phyloP scores from a whole-genome alignment of 306 rosid genomes.

The Cucurbita moschata region DNA sequence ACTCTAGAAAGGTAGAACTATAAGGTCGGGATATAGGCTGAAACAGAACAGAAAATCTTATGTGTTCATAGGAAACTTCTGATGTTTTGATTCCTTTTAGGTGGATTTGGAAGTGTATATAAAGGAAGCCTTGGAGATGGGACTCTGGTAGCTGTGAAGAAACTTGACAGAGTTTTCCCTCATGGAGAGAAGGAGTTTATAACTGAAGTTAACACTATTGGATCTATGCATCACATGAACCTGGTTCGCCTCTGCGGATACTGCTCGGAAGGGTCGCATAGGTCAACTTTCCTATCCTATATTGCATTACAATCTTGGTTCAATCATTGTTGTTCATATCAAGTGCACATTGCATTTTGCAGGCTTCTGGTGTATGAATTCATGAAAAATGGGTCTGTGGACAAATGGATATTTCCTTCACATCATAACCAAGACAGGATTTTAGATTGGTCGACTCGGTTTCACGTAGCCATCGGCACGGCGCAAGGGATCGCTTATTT shows the following conservation, averaged over 20 bases:
- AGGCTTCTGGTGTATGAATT: conserved; percentile 88
- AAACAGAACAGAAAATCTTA: neutral
- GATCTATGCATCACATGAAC: conserved; percentile 97
- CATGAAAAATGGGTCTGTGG: conserved; percentile 88
- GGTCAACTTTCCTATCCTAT: conserved; percentile 19
- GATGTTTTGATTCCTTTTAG: conserved; percentile 28
- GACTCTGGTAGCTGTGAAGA: conserved; percentile 72
- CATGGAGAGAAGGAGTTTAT: conserved; percentile 92
- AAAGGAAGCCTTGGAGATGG: conserved; percentile 91
- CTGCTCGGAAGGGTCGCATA: conserved; percentile 68
- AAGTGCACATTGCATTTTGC: conserved; percentile 5
- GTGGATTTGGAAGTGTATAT: conserved; percentile 91
- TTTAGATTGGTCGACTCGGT: conserved; percentile 68
- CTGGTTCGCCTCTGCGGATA: conserved; percentile 82
- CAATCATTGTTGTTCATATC: neutral
- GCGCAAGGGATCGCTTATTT: conserved; percentile 93
- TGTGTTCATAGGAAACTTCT: neutral
- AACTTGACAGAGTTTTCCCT: conserved; percentile 80
- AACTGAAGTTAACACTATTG: conserved; percentile 88
- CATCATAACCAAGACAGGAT: conserved; percentile 27
- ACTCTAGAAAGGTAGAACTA: too few species aligned
- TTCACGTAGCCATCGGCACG: conserved; percentile 46
- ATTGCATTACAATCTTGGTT: neutral
- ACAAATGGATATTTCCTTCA: conserved; percentile 79
- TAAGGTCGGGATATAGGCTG: neutral